Evolutionary conservation across 2,329 filamentous ascomycete species (phyloP).

Genomic region (Colletotrichum tropicicola): DNA sequence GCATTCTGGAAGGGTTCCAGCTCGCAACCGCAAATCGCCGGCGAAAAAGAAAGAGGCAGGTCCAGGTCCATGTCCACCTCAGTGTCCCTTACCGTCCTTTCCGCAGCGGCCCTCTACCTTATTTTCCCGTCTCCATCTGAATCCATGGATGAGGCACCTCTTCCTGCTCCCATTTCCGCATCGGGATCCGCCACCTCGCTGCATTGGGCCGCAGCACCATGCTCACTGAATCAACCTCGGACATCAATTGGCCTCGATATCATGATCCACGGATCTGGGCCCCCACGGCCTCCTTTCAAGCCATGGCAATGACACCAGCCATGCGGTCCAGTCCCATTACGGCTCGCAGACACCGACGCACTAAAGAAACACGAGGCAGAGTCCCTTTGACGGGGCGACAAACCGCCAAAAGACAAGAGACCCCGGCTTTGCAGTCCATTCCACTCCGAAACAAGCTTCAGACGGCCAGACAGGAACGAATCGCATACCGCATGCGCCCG

Average conservation of each 20-base stretch:
- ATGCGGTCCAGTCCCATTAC: neutral
- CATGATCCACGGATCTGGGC: neutral
- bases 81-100: neutral
- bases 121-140: neutral
- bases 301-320: neutral
- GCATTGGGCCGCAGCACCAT: too few species aligned
- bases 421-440: neutral
- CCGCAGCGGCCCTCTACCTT: neutral
- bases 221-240: too few species aligned
- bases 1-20: slow-evolving; percentile 4
- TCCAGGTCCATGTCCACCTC: too few species aligned
- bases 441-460: slow-evolving; percentile 22
- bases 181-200: too few species aligned
- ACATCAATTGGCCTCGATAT: too few species aligned
- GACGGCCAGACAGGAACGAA: neutral
- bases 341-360: slow-evolving; percentile 20
- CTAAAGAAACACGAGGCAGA: slow-evolving; percentile 7
- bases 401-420: neutral
- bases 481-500: slow-evolving; percentile 10
- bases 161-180: too few species aligned
- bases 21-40: neutral
- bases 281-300: neutral
- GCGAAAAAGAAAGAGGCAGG: neutral
- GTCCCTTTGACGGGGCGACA: neutral
- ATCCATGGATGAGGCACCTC: too few species aligned